These are phyloP conservation scores for Leptographium radiaticola DNA, from an alignment of 2,329 filamentous ascomycete genomes.

Conservation along the genomic window DNA sequence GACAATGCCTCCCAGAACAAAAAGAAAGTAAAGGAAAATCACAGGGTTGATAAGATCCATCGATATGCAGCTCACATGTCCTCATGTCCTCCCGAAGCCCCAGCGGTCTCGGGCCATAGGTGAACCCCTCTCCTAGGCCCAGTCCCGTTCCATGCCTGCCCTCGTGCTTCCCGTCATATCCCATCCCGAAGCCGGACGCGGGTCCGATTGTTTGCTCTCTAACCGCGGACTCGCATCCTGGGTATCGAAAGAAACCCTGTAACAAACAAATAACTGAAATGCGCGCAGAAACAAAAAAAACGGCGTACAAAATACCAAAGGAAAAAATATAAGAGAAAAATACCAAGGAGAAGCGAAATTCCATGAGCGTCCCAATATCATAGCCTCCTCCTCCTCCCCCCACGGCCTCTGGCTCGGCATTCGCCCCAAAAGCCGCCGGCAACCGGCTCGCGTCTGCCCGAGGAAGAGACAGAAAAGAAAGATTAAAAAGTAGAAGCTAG, in stretches of 20 bases:
- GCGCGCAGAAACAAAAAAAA: not conserved
- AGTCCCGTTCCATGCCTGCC: not conserved
- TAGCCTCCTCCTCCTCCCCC: not conserved
- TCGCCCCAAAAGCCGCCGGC: not conserved
- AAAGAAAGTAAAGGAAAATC: not conserved
- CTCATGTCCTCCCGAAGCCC: not conserved
- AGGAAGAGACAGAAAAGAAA: constrained; percentile 6
- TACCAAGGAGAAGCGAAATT: not conserved
- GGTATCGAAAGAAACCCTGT: constrained; percentile 6
- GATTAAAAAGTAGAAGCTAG: constrained; percentile 2
- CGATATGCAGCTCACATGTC: not conserved
- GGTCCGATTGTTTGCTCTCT: constrained; percentile 8
- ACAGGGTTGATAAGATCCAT: not conserved
- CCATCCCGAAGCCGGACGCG: constrained; percentile 4
- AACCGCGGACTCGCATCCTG: constrained; percentile 8
- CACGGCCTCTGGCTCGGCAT: not conserved
- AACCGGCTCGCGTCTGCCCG: not conserved
- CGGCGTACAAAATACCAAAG: not conserved
- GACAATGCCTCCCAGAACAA: constrained; percentile 9
- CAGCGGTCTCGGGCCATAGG: not conserved
- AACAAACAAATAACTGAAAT: not conserved
- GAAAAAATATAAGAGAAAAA: not conserved
- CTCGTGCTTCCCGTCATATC: not conserved
- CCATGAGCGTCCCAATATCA: not conserved
- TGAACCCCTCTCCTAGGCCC: not conserved